Evolutionary conservation across 129 eudicot species (phyloP), one percentile per base, ranked within the genome.

Genomic region (carrot (Daucus carota)): DNA sequence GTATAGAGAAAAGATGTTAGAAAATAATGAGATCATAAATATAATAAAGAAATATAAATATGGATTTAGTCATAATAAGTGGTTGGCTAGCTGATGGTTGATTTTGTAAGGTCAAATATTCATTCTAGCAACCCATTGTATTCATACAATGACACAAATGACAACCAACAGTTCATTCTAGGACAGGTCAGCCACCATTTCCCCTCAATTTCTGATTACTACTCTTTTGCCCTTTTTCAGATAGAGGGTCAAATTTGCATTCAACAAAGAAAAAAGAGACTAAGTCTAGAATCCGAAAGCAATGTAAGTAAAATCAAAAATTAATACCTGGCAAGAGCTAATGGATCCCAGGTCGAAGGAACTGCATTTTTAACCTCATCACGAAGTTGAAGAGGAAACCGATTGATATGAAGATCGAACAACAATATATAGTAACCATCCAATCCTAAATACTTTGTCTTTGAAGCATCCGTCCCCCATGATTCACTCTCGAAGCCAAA

Each of bases 301-400:
- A 24, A 57, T 57, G 28, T 6, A 63, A 24, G 15, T 57, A 8
- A 50, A 18, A 24, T 16, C 1, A 6, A 22, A 11, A 57, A 10
- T n/a, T 4, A 22, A 1, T 81, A 93, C 98, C 98, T 90, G 42
- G 98, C 97, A 57, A 93, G 89, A 62, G 93, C 97, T 52, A 85
- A 68, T 40, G 98, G 98, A 86, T 93, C 97, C 98, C 98, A 90
- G n/a, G 84, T 87, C 0, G 92, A 76, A 71, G 98, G 97, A 79
- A 93, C 98, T 5, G 83, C 96, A 70, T 93, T 87, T 50, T 88
- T 82, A 4, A 93, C 97, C 73, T 90, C 84, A 75, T 90, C 89
- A 6, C 85, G 83, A 0, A 90, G 88, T 80, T 87, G 60, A 31
- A 93, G 85, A 22, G 93, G 96, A 73, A 84, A 93, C 16, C 98